Conservation (phyloP, 1,284 basidiomycete genomes). For the Naganishia cerealis region DNA sequence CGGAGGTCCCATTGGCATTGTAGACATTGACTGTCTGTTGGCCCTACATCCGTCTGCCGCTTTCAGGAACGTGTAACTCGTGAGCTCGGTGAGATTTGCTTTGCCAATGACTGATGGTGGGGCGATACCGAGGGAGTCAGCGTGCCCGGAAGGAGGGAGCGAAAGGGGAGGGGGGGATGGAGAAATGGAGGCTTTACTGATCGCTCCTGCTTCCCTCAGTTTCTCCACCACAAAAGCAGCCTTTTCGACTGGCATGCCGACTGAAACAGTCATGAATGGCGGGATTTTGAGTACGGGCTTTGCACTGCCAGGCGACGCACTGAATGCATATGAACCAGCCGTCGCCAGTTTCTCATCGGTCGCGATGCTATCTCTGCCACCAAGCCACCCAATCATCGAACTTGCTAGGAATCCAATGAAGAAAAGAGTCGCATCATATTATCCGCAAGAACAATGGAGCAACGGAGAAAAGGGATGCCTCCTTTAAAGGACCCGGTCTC, state of each 20-base stretch:
- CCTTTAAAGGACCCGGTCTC: too few species aligned
- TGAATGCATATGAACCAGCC: constrained; percentile 31
- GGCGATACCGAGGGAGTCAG: too few species aligned
- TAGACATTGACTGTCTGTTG: constrained; percentile 37
- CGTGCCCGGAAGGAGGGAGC: neutral
- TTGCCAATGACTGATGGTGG: constrained; percentile 15
- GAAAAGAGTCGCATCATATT: too few species aligned
- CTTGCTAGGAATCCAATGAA: too few species aligned
- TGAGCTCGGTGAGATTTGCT: constrained; percentile 26
- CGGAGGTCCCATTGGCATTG: constrained; percentile 30
- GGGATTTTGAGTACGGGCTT: neutral
- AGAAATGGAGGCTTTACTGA: constrained; percentile 30
- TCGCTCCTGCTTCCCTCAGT: constrained; percentile 34
- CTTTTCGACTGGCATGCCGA: constrained; percentile 32
- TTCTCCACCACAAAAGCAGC: constrained; percentile 14
- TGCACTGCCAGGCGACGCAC: neutral
- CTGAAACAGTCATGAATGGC: neutral
- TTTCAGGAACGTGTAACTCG: constrained; percentile 6
- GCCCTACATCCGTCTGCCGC: constrained; percentile 33
- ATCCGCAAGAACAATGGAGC: too few species aligned
- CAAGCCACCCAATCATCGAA: too few species aligned
- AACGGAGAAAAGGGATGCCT: too few species aligned
- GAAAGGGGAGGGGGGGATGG: neutral
- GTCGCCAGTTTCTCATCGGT: constrained; percentile 22
- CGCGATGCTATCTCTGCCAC: constrained; percentile 26